Percentiles rank a stretch among this genome's conserved stretches.
phyloP scores from a whole-genome alignment of 73 alveolate species.

The Paramecium sexaurelia region DNA sequence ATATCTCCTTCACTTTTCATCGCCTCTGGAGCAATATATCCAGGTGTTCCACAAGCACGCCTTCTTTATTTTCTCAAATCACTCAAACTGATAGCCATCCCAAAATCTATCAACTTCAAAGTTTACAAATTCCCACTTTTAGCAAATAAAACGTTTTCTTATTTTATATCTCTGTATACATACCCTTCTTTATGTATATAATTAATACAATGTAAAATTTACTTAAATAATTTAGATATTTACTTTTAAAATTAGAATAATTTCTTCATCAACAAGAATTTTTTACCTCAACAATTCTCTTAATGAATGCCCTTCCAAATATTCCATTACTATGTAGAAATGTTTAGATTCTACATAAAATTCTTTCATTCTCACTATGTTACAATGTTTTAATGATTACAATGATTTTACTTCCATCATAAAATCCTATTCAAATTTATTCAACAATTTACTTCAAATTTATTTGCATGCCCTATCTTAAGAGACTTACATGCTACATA shows the following conservation, averaged over 20 bases:
- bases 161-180: not conserved
- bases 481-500: not conserved
- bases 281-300: not conserved
- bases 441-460: not conserved
- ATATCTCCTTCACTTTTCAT: not conserved
- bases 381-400: not conserved
- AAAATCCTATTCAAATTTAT: not conserved
- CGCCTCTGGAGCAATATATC: not conserved
- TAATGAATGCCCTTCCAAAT: not conserved
- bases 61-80: not conserved
- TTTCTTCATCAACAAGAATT: not conserved
- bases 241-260: not conserved
- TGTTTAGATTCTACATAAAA: constrained; percentile 2
- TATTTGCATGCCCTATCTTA: not conserved
- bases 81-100: not conserved
- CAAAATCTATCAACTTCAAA: not conserved
- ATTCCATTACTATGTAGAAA: not conserved
- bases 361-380: not conserved
- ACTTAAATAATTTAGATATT: not conserved
- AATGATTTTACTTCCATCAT: not conserved
- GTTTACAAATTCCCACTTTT: not conserved
- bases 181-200: not conserved
- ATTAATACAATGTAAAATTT: not conserved
- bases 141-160: not conserved
- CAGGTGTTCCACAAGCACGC: not conserved